These are phyloP conservation scores for Fusarium secorum DNA, from an alignment of 2,329 filamentous ascomycete species.

Conservation along the genomic window DNA sequence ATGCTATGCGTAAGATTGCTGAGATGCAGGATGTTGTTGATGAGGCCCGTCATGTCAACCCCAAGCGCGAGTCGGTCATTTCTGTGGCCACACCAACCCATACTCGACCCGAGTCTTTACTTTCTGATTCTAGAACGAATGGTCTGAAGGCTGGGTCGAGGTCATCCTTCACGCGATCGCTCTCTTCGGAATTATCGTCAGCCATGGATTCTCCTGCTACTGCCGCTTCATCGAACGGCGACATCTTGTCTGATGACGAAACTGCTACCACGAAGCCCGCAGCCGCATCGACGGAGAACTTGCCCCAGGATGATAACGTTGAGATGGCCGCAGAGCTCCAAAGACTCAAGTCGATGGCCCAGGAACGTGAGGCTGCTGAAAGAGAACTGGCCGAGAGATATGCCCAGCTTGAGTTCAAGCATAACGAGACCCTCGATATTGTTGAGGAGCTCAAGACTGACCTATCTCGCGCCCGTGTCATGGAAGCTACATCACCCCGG, in stretches of 20 bases:
- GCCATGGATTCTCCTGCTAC: conserved; percentile 78
- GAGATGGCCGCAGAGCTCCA: conserved; percentile 72
- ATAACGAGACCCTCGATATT: conserved; percentile 81
- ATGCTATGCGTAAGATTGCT: conserved; percentile 81
- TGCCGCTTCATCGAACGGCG: conserved; percentile 68
- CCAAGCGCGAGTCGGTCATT: conserved; percentile 63
- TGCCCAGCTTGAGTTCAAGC: conserved; percentile 80
- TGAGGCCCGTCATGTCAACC: conserved; percentile 73
- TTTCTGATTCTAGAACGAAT: conserved; percentile 77
- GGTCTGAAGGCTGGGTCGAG: conserved; percentile 70
- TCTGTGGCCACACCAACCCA: conserved; percentile 60
- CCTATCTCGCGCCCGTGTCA: conserved; percentile 76
- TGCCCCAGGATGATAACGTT: conserved; percentile 51
- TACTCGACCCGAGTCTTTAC: conserved; percentile 79
- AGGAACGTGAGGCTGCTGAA: conserved; percentile 80
- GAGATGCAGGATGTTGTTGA: conserved; percentile 87
- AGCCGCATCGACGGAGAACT: conserved; percentile 48
- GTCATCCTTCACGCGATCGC: conserved; percentile 81
- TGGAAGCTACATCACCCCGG: conserved; percentile 67
- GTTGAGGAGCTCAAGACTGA: conserved; percentile 93
- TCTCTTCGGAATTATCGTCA: conserved; percentile 93
- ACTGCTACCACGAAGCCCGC: conserved; percentile 57
- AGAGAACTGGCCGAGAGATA: conserved; percentile 79
- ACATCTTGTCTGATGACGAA: conserved; percentile 51
- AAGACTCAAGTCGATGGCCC: conserved; percentile 72